Conservation (phyloP, 2,329 filamentous ascomycete genomes). For the Penicillium oxalicum region DNA sequence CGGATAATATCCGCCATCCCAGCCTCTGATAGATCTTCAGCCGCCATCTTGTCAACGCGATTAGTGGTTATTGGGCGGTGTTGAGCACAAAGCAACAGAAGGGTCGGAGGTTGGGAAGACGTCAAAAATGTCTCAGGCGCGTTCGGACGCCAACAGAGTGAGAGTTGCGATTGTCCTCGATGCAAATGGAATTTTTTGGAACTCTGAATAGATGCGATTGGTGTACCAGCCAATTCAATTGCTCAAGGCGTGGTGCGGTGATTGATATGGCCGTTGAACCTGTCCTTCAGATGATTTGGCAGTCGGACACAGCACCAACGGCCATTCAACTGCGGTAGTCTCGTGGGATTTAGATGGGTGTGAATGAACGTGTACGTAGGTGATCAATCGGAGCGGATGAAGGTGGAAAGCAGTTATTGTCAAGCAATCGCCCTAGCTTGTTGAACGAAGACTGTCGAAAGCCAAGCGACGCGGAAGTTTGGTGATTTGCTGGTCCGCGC, state of each 20-base stretch:
- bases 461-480: constrained; percentile 11
- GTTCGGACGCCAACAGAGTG: no score
- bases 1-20: constrained; percentile 58
- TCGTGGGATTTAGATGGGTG: background rate
- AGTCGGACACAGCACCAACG: constrained; percentile 20
- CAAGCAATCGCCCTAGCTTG: background rate
- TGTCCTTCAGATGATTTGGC: constrained; percentile 14
- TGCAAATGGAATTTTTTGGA: no score
- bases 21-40: constrained; percentile 32
- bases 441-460: constrained; percentile 7
- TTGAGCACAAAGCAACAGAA: no score
- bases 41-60: constrained; percentile 24
- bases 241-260: background rate
- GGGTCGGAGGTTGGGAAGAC: no score
- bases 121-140: no score
- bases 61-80: background rate
- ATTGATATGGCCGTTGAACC: constrained; percentile 19
- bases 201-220: no score
- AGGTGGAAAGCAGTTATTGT: no score
- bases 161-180: no score
- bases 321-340: constrained; percentile 14
- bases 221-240: background rate
- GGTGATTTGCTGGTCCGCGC: constrained; percentile 14
- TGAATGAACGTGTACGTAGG: background rate
- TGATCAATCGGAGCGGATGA: no score